phyloP scores from a whole-genome alignment of 352 stramenopile species.

The Pythium dissotocum region DNA sequence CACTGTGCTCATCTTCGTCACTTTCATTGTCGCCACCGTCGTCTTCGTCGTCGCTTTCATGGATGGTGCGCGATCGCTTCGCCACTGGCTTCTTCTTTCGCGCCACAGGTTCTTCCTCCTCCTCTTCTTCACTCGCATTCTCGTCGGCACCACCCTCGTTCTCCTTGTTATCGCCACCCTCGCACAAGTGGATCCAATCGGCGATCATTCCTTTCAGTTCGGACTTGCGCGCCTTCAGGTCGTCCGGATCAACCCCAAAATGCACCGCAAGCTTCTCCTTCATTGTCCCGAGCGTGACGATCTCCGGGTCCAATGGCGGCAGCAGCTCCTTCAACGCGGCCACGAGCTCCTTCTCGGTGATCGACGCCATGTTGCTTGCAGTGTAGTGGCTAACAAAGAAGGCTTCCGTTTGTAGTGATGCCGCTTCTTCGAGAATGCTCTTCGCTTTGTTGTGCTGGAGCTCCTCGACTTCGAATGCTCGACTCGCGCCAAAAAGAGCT shows the following conservation, averaged over 20 bases:
- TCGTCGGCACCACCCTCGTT: conserved; percentile 22
- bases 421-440: no score
- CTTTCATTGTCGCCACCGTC: conserved; percentile 28
- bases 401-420: neutral
- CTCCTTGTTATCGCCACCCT: conserved; percentile 31
- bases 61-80: conserved; percentile 23
- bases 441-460: neutral
- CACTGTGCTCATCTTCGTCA: conserved; percentile 26
- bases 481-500: conserved; percentile 18
- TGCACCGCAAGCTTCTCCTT: conserved; percentile 50
- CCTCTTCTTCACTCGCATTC: conserved; percentile 24
- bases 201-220: conserved; percentile 49
- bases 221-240: conserved; percentile 50
- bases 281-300: conserved; percentile 50
- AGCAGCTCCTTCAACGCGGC: conserved; percentile 52
- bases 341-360: conserved; percentile 32
- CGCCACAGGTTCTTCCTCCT: conserved; percentile 8
- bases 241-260: conserved; percentile 43
- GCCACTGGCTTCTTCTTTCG: conserved; percentile 4
- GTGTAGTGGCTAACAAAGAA: conserved; percentile 5
- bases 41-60: conserved; percentile 36
- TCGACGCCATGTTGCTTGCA: conserved; percentile 4
- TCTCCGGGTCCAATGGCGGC: conserved; percentile 51
- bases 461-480: conserved; percentile 6
- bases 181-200: conserved; percentile 47